These are phyloP conservation scores for Pyrenochaeta sp. DNA, from an alignment of 2,329 filamentous ascomycete species.

Conservation along the genomic window DNA sequence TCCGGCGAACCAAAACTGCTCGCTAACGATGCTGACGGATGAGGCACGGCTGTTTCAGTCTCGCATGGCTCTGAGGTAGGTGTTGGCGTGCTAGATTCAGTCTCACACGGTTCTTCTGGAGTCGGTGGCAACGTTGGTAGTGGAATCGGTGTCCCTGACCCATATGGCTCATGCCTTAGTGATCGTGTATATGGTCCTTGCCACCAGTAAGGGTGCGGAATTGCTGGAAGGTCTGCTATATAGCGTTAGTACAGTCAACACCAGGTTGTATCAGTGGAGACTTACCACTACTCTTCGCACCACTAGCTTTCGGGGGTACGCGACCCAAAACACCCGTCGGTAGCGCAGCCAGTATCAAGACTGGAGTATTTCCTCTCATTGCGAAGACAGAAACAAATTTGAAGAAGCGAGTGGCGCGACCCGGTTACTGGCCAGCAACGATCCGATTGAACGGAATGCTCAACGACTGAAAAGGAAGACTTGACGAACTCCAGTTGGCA, in stretches of 20 bases:
- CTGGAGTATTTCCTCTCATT: slow-evolving; percentile 25
- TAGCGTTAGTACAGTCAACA: slow-evolving; percentile 6
- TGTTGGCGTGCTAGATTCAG: slow-evolving; percentile 2
- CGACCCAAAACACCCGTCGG: slow-evolving; percentile 22
- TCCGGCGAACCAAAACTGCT: not conserved
- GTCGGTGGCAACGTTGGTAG: slow-evolving; percentile 3
- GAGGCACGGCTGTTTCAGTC: slow-evolving; percentile 3
- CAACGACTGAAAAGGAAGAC: slow-evolving; percentile 7
- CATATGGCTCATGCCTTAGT: slow-evolving; percentile 4
- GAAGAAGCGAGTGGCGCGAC: slow-evolving; percentile 6
- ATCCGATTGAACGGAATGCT: not conserved
- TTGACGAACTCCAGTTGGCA: slow-evolving; percentile 14
- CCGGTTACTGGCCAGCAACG: slow-evolving; percentile 20
- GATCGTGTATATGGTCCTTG: slow-evolving; percentile 9
- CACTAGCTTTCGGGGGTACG: slow-evolving; percentile 14
- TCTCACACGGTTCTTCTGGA: slow-evolving; percentile 13
- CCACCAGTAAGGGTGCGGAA: slow-evolving; percentile 23
- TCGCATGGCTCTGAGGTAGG: slow-evolving; percentile 14
- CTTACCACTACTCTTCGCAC: slow-evolving; percentile 20
- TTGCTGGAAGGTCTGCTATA: slow-evolving; percentile 15
- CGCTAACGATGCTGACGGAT: slow-evolving; percentile 1
- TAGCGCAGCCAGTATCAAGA: slow-evolving; percentile 27
- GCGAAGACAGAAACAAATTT: slow-evolving; percentile 9
- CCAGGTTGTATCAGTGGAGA: not conserved
- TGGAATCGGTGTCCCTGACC: not conserved